phyloP scores from a whole-genome alignment of 2,329 filamentous ascomycete genomes.

The Colletotrichum karsti region DNA sequence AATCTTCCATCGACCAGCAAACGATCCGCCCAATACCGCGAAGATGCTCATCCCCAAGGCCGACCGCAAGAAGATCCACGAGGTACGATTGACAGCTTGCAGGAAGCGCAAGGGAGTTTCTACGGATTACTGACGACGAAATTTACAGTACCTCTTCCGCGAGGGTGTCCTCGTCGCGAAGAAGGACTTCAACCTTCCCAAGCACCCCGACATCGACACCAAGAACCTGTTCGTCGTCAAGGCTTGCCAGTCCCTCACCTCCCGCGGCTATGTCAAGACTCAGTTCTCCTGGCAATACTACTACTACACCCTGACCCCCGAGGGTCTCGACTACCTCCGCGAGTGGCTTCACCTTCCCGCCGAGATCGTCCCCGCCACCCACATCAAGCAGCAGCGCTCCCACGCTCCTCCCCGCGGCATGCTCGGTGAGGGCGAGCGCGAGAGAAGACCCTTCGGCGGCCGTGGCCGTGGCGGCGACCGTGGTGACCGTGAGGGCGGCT shows the following conservation, averaged over 20 bases:
- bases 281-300: conserved; percentile 99
- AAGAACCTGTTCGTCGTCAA: conserved; percentile 99
- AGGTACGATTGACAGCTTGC: conserved; percentile 53
- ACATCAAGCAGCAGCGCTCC: conserved; percentile 99
- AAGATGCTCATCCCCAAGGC: conserved; percentile 99
- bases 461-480: conserved; percentile 79
- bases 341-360: conserved; percentile 99
- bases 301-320: conserved; percentile 99
- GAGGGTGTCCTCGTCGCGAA: conserved; percentile 94
- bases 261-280: conserved; percentile 98
- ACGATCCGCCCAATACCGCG: conserved; percentile 54
- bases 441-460: conserved; percentile 83
- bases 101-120: too few relatives aligned
- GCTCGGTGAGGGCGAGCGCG: conserved; percentile 87
- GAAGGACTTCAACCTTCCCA: conserved; percentile 98
- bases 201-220: conserved; percentile 98
- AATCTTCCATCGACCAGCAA: conserved; percentile 58
- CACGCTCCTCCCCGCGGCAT: conserved; percentile 98
- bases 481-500: conserved; percentile 88
- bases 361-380: conserved; percentile 98
- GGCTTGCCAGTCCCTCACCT: conserved; percentile 97
- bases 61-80: conserved; percentile 99
- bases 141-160: conserved; percentile 88
- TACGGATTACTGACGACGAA: conserved; percentile 32
- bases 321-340: conserved; percentile 99